These are phyloP conservation scores for Nematodospora valgi DNA, from an alignment of 805 yeast species.

Conservation along the genomic window DNA sequence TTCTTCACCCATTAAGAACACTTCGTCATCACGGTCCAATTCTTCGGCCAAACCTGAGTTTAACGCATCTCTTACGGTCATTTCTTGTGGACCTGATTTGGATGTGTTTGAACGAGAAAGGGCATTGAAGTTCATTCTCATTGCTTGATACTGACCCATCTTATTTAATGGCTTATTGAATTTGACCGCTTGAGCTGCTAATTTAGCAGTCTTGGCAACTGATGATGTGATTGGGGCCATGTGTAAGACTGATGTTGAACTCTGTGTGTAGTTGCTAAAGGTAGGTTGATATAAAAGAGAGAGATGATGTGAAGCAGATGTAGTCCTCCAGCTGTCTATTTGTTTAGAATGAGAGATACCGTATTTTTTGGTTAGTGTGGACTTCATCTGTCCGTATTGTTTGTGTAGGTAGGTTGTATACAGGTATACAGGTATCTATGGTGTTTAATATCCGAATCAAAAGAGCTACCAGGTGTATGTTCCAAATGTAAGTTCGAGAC, in stretches of 20 bases:
- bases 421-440: too few relatives aligned
- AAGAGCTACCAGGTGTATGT: too few relatives aligned
- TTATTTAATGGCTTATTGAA: constrained; percentile 17
- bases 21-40: constrained; percentile 91
- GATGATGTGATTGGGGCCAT: constrained; percentile 11
- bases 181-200: constrained; percentile 35
- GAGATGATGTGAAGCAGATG: too few relatives aligned
- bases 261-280: neutral
- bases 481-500: too few relatives aligned
- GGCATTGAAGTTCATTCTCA: constrained; percentile 25
- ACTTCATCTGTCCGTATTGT: constrained; percentile 6
- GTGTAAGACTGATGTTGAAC: neutral
- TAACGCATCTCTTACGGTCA: constrained; percentile 96
- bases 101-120: constrained; percentile 42
- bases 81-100: constrained; percentile 49
- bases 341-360: neutral
- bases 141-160: constrained; percentile 33
- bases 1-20: constrained; percentile 97
- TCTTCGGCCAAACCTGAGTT: constrained; percentile 96
- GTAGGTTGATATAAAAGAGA: neutral
- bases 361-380: too few relatives aligned
- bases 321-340: too few relatives aligned
- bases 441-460: too few relatives aligned
- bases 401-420: too few relatives aligned
- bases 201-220: constrained; percentile 43